Evolutionary conservation across 768 basidiomycete species (phyloP), one percentile per base, ranked within the genome.

Genomic region (Tylopilus sp.): DNA sequence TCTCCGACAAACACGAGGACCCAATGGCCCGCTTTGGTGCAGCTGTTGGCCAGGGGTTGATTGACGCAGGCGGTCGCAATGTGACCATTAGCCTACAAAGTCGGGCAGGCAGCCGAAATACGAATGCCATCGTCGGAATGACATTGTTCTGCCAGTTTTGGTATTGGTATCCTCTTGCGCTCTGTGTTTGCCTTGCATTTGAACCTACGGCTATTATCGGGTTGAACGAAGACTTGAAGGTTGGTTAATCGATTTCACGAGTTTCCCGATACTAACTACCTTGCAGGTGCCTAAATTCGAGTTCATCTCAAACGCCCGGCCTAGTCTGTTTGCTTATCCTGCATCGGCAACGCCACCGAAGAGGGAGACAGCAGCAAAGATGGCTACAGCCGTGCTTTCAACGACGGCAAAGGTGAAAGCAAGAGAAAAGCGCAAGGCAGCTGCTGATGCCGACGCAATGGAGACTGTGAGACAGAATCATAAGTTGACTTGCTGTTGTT

Each of bases 111-210:
- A 94, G 88, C 58, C 81, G 82, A 57, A 95, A 98, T 67, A 95
- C 94, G 58, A 90, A 80, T 42, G 93, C 95, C 3, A 91, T 98
- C 56, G 92, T 98, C 30, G 97, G 97, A n/a, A 94, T 98, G 88
- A 85, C 89, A 17, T 72, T 99, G 66, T 99, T 99, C 75, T 91
- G 90, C 63, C 97, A 99, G 69, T 98, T 99, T 73, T 99, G 97
- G 97, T 98, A 98, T 69, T 99, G 97, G 97, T 99, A 95, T 72
- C 97, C 97, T 30, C 75, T 98, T 23, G 93, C 94, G 13, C 95
- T 98, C 63, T 93, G 89, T 56, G 88, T 90, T 15, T 89, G 87
- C 60, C 73, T 99, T 57, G 87, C 95, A 2, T 98, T 99, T 70
- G 88, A 91, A 50, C 95, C 97, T 3, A 99, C 97, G 13, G 94